Base-by-base conservation (phyloP, 176 grass and related monocot species). In the Tillandsia leiboldiana region DNA sequence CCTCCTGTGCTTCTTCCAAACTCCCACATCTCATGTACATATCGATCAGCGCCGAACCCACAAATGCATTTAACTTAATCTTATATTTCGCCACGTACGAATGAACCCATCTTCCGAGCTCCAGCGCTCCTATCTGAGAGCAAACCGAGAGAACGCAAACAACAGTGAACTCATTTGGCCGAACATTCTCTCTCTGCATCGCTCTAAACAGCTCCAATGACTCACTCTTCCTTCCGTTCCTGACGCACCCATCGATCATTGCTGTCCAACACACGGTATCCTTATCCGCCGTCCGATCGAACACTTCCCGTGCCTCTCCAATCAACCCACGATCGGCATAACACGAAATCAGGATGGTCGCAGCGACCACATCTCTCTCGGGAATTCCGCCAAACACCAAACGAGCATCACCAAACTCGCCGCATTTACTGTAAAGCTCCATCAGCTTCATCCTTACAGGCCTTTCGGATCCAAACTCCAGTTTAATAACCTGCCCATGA, bases 71-170 rank as follows among this genome's bases (percentile, higher is more conserved):
- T 18, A 61, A 17, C 18, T 17, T 68, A 10, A 76, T 56, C 1
- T 49, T 24, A 28, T 59, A 26, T 65, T 50, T 68, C 0, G 63
- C 27, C 28, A 68, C 18, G 6, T 76, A 76, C 7, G 74, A 76
- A 57, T 76, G 74, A 52, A 68, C 51, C 74, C 65, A 76, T 68
- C 65, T 76, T 18, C 74, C 74, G 20, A 76, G 74, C 65, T 76
- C 51, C 74, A 76, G 49, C n/a, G 74, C 74, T 48, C 74, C 74
- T 11, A 69, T 15, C 5, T 49, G 74, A 48, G 74, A 76, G 65
- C 74, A 76, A 23, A 50, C 74, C 2, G 65, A 68, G 23, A 76
- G 28, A 58, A 76, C 28, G 7, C 74, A 76, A 68, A 76, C 74
- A 26, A 61, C n/a, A 15, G 74, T 76, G 42, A 76, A 49, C 47